Evolutionary conservation across 1,284 basidiomycete genomes (phyloP), one percentile per base, ranked within the genome.

Genomic region (Ustilago trichophora): DNA sequence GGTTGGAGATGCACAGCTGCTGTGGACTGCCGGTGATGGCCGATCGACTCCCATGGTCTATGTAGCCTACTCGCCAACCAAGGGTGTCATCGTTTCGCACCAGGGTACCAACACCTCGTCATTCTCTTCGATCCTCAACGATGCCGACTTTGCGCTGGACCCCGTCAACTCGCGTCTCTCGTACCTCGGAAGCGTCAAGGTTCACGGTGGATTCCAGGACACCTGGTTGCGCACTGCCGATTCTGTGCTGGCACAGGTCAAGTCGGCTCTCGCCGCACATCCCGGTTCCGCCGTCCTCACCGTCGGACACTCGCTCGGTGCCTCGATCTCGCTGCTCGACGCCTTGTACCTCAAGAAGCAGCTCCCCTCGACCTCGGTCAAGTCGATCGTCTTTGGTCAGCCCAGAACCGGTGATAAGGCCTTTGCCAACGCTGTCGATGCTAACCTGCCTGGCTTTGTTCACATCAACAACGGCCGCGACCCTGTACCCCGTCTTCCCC

Each of bases 241-340:
- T 43, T 35, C 41, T 40, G 57, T 72, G 21, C 49, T 72, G 24
- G 29, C 43, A 18, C 53, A 70, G 40, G 66, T 78, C 35, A 47
- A 72, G 43, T 47, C 67, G 32, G 72, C 63, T 22, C 56, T 67
- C 34, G 16, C 47, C n/a, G 15, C 36, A 3, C 48, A 74, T 47
- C 65, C 68, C 1, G 66, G 64, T 15, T 27, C 62, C 11, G 18
- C 45, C 16, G 53, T 77, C 6, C 55, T 75, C 22, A 52, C 74
- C 12, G 53, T 69, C 6, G 75, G 76, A 11, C 76, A 77, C 58
- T 77, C 75, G 29, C 68, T 77, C 18, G 75, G 76, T 24, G 76
- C 73, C n/a, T 36, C 73, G 11, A 68, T 78, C 37, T 58, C 65
- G 19, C 56, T 72, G 7, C 40, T 75, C 19, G 68, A 73, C 18